phyloP scores from a whole-genome alignment of 306 rosid species.

The Crotalaria pallida region DNA sequence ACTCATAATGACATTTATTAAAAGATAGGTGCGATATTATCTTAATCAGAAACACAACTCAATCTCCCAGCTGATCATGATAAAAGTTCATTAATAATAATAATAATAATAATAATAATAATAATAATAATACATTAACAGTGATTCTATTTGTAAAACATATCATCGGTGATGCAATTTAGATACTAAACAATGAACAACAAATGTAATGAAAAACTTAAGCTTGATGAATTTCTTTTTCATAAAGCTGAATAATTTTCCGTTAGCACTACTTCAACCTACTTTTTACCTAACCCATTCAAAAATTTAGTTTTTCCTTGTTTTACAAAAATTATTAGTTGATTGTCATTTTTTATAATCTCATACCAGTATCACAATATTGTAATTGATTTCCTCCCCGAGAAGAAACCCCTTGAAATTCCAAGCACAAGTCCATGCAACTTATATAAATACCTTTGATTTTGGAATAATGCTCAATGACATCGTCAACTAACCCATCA shows the following conservation, averaged over 20 bases:
- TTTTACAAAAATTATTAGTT: not conserved
- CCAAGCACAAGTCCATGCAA: not conserved
- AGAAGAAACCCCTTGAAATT: not conserved
- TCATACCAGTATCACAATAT: not conserved
- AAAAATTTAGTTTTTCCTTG: not conserved
- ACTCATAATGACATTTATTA: not conserved
- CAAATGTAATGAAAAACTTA: not conserved
- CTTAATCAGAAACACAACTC: conserved; percentile 11
- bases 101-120: no score
- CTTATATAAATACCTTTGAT: conserved; percentile 57
- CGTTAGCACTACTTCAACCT: no score
- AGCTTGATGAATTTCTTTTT: not conserved
- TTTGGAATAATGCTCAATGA: conserved; percentile 71
- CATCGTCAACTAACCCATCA: conserved; percentile 67
- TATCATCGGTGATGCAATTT: not conserved
- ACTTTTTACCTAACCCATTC: not conserved
- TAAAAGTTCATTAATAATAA: not conserved
- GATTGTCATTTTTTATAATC: not conserved
- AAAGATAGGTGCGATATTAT: not conserved
- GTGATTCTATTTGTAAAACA: not conserved
- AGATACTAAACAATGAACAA: not conserved
- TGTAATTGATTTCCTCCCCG: not conserved
- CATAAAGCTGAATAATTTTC: no score
- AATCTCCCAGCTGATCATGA: not conserved
- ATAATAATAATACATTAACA: no score